Conservation (phyloP, 2,329 filamentous ascomycete genomes). For the Metarhizium humberi region DNA sequence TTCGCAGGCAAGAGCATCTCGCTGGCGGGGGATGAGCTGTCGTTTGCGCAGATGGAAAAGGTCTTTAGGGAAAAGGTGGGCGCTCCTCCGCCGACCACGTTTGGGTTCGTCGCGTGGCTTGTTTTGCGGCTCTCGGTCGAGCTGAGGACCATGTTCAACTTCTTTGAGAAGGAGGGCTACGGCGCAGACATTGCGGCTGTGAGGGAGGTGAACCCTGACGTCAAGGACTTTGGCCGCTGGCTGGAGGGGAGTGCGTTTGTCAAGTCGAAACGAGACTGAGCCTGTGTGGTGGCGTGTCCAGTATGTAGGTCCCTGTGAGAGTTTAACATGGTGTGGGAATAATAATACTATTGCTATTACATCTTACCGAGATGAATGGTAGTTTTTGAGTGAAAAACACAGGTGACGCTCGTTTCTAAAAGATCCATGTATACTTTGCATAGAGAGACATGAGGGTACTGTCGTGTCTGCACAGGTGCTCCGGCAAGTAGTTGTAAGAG, state of each 20-base stretch:
- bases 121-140: conserved; percentile 21
- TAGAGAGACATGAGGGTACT: no score
- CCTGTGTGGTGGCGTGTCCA: no score
- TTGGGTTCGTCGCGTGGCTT: conserved; percentile 16
- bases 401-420: no score
- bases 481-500: no score
- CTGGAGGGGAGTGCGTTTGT: not conserved
- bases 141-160: conserved; percentile 26
- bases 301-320: no score
- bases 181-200: conserved; percentile 20
- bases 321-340: not conserved
- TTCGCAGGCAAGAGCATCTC: conserved; percentile 23
- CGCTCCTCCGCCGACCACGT: conserved; percentile 18
- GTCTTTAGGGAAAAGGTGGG: conserved; percentile 24
- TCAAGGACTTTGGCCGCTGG: not conserved
- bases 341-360: no score
- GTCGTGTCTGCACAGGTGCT: no score
- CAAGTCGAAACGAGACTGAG: not conserved
- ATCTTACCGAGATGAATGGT: no score
- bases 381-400: no score
- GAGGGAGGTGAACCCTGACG: not conserved
- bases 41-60: conserved; percentile 18
- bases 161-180: conserved; percentile 25
- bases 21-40: conserved; percentile 31
- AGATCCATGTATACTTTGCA: no score